Evolutionary conservation across 164 flowering plant species (phyloP).

Genomic region (Warburgia ugandensis): DNA sequence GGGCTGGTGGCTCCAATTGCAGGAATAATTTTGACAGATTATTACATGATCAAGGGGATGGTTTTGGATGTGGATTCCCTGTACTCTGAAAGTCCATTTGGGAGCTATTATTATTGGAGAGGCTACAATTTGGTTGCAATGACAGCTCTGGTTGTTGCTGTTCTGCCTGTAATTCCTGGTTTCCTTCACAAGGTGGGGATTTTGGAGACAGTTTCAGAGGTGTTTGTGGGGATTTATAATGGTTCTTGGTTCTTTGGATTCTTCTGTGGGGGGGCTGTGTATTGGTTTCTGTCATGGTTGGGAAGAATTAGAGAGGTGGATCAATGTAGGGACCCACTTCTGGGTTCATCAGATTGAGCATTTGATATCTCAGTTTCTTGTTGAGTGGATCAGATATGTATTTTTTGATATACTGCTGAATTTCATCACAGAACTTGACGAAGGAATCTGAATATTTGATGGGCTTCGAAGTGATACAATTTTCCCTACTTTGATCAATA

Average conservation of each 20-base stretch:
- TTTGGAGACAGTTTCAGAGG: slow-evolving; percentile 23
- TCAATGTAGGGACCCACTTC: too few relatives aligned
- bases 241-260: slow-evolving; percentile 88
- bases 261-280: too few relatives aligned
- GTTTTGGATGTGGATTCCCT: slow-evolving; percentile 42
- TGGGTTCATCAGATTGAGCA: too few relatives aligned
- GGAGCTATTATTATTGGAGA: slow-evolving; percentile 53
- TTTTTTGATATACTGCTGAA: too few relatives aligned
- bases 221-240: slow-evolving; percentile 45
- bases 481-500: too few relatives aligned
- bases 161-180: slow-evolving; percentile 86
- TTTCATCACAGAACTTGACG: too few relatives aligned
- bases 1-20: slow-evolving; percentile 90
- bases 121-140: slow-evolving; percentile 75
- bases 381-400: too few relatives aligned
- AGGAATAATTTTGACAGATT: slow-evolving; percentile 64
- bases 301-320: too few relatives aligned
- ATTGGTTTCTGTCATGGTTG: too few relatives aligned
- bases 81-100: slow-evolving; percentile 47
- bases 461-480: too few relatives aligned
- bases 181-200: slow-evolving; percentile 68
- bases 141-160: slow-evolving; percentile 49
- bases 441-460: too few relatives aligned
- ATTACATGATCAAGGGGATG: slow-evolving; percentile 46
- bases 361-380: too few relatives aligned